phyloP scores from a whole-genome alignment of 305 asterid genomes.

The Ilex paraguariensis region DNA sequence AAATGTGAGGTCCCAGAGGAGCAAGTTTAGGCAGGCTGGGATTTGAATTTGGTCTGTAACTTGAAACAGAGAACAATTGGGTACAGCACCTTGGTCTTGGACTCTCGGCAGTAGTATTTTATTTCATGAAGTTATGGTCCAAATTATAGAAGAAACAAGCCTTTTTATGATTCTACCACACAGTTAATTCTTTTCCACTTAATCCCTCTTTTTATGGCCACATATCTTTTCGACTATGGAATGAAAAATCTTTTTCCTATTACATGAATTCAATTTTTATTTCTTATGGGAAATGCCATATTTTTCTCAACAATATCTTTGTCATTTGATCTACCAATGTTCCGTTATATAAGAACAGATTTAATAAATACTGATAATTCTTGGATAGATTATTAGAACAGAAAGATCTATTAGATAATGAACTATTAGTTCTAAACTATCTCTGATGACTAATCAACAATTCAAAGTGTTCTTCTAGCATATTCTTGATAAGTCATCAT shows the following conservation, averaged over 20 bases:
- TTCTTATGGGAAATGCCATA: background rate
- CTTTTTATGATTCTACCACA: background rate
- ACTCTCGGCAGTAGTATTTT: background rate
- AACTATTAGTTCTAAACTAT: background rate
- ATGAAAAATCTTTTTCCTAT: background rate
- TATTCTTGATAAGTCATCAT: too few species aligned
- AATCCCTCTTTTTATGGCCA: background rate
- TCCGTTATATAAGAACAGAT: background rate
- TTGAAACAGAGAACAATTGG: too few species aligned
- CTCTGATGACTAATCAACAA: background rate
- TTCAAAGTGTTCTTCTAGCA: background rate
- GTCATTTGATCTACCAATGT: background rate
- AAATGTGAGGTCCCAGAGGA: too few species aligned
- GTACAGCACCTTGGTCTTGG: background rate
- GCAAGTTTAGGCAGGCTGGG: too few species aligned
- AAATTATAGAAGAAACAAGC: too few species aligned
- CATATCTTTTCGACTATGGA: background rate
- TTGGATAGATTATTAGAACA: background rate
- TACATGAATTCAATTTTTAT: background rate
- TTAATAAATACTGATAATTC: background rate
- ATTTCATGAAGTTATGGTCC: background rate
- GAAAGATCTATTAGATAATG: background rate
- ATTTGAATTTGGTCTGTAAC: too few species aligned
- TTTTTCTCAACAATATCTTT: background rate
- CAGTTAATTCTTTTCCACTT: background rate